phyloP scores from a whole-genome alignment of 805 yeast species.

The Suhomyces vadensis region DNA sequence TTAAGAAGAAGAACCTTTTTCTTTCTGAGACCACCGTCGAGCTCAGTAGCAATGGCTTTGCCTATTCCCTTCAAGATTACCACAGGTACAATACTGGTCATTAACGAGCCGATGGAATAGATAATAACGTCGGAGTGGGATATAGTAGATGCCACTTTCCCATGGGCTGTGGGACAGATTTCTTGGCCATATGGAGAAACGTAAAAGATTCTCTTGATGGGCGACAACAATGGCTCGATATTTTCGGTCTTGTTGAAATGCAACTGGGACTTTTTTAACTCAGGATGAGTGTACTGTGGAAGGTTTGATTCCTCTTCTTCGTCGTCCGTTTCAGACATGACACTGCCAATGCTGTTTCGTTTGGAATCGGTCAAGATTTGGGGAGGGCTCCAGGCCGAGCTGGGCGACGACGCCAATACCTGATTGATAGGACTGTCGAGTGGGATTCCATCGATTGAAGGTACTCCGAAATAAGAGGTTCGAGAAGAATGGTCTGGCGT shows the following conservation, averaged over 20 bases:
- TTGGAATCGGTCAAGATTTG: background rate
- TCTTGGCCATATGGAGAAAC: slow-evolving; percentile 89
- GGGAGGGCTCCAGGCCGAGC: too few relatives aligned
- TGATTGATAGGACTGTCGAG: slow-evolving; percentile 4
- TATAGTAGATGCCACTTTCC: slow-evolving; percentile 56
- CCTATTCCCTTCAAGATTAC: slow-evolving; percentile 74
- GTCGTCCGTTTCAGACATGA: slow-evolving; percentile 15
- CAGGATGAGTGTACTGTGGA: slow-evolving; percentile 77
- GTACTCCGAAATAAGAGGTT: slow-evolving; percentile 5
- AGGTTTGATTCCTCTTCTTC: slow-evolving; percentile 59
- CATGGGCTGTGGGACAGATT: slow-evolving; percentile 70
- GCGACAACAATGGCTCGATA: slow-evolving; percentile 64
- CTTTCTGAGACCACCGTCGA: slow-evolving; percentile 16
- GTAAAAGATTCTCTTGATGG: slow-evolving; percentile 71
- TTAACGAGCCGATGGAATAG: slow-evolving; percentile 83
- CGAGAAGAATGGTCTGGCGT: slow-evolving; percentile 15
- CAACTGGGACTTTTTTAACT: slow-evolving; percentile 68
- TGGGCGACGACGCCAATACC: background rate
- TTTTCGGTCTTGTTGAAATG: slow-evolving; percentile 63
- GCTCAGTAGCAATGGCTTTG: slow-evolving; percentile 46
- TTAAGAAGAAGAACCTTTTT: slow-evolving; percentile 67
- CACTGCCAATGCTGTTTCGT: slow-evolving; percentile 3
- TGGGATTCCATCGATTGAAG: slow-evolving; percentile 9
- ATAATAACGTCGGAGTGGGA: slow-evolving; percentile 55
- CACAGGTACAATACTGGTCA: slow-evolving; percentile 85